Percentiles rank a stretch among this genome's conserved stretches.
Conservation (phyloP, 371 early-diverging fungal species). For the Capillidium rhysosporum region DNA sequence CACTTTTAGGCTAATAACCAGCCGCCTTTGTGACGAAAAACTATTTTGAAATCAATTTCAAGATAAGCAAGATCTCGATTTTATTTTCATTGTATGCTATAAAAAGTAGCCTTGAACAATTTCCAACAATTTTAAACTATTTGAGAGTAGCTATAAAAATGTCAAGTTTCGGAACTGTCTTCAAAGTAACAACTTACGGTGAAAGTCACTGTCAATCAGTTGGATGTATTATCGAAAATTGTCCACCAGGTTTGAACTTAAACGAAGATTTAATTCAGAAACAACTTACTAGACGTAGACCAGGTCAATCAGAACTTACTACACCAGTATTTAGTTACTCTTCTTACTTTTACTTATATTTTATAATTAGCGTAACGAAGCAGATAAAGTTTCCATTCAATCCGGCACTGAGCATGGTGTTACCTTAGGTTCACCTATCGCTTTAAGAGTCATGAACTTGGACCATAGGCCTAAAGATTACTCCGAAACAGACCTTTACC, state of each 20-base stretch:
- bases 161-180: constrained; percentile 60
- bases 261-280: constrained; percentile 81
- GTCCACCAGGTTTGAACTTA: constrained; percentile 81
- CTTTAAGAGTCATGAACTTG: constrained; percentile 74
- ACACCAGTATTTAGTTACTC: constrained; percentile 61
- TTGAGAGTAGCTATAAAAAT: too few species aligned
- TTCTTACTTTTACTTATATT: neutral
- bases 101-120: too few species aligned
- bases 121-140: too few species aligned
- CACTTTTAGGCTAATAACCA: too few species aligned
- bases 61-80: too few species aligned
- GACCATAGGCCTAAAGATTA: constrained; percentile 95
- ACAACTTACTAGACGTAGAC: constrained; percentile 77
- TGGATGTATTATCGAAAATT: constrained; percentile 89
- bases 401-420: constrained; percentile 86
- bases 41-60: too few species aligned
- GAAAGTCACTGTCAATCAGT: constrained; percentile 97
- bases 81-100: too few species aligned
- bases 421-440: constrained; percentile 89
- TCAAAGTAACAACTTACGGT: constrained; percentile 88
- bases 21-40: too few species aligned
- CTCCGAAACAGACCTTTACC: constrained; percentile 75
- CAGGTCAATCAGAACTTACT: constrained; percentile 86
- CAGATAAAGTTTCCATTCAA: constrained; percentile 74
- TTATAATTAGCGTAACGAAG: constrained; percentile 55